phyloP scores from a whole-genome alignment of 2,329 filamentous ascomycete species.

The Thyridium curvatum region DNA sequence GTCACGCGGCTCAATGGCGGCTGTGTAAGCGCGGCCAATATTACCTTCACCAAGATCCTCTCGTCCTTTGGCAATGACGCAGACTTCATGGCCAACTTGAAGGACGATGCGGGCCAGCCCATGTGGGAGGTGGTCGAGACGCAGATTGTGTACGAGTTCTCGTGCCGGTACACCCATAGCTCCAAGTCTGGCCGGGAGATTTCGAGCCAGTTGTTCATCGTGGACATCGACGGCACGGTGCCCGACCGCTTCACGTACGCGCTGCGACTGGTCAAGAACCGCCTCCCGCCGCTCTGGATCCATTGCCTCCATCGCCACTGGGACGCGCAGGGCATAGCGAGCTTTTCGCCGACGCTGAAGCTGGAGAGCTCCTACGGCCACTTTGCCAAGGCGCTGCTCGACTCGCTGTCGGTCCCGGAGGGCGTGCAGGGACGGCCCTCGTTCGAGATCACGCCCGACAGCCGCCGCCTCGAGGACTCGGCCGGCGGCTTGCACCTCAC shows the following conservation, averaged over 20 bases:
- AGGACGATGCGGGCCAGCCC: slow-evolving; percentile 2
- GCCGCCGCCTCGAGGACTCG: slow-evolving; percentile 22
- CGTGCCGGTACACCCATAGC: slow-evolving; percentile 8
- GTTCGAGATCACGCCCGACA: too few species aligned
- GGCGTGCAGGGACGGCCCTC: too few species aligned
- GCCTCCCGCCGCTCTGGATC: slow-evolving; percentile 13
- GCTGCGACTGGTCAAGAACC: slow-evolving; percentile 11
- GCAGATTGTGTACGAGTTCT: slow-evolving; percentile 14
- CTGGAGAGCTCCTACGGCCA: slow-evolving; percentile 11
- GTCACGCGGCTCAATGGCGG: slow-evolving; percentile 8
- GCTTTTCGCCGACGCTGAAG: slow-evolving; percentile 10
- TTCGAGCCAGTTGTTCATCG: too few species aligned
- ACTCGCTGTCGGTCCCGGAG: slow-evolving; percentile 13
- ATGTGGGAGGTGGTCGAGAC: slow-evolving; percentile 9
- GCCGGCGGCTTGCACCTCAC: too few species aligned
- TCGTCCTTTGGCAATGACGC: slow-evolving; percentile 16
- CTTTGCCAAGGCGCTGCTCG: slow-evolving; percentile 17
- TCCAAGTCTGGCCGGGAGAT: too few species aligned
- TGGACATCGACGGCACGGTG: slow-evolving; percentile 13
- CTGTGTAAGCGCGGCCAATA: slow-evolving; percentile 6
- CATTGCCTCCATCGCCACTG: slow-evolving; percentile 22
- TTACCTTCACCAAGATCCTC: slow-evolving; percentile 20
- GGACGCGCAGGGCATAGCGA: slow-evolving; percentile 19
- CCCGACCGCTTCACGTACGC: slow-evolving; percentile 11
- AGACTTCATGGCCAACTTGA: slow-evolving; percentile 10